Percentiles rank a stretch among this genome's conserved stretches.
Conservation (phyloP, 139 green algal genomes). For the Desmodesmus armatus region DNA sequence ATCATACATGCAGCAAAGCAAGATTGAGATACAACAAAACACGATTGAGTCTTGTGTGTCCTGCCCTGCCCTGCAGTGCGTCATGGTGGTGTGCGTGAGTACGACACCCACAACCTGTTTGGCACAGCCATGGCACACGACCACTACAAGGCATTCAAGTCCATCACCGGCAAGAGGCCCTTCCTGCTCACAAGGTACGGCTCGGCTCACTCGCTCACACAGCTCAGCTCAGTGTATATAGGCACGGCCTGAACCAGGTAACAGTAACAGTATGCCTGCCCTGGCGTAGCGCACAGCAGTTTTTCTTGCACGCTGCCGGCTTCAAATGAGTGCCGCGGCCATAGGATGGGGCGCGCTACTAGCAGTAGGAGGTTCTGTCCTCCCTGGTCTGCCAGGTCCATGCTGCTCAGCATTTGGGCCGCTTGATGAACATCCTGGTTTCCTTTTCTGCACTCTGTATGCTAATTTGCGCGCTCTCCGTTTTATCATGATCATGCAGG, state of each 20-base stretch:
- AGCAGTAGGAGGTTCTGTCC: neutral
- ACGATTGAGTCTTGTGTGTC: neutral
- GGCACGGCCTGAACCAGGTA: neutral
- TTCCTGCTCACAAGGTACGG: conserved; percentile 61
- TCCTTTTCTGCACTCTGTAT: too few relatives aligned
- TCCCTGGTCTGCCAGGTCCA: too few relatives aligned
- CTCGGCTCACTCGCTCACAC: too few relatives aligned
- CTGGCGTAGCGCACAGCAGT: too few relatives aligned
- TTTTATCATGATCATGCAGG: conserved; percentile 4
- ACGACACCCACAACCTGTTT: conserved; percentile 69
- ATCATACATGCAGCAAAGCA: too few relatives aligned
- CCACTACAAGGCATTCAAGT: conserved; percentile 16
- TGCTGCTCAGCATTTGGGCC: too few relatives aligned
- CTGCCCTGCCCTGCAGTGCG: conserved; percentile 3
- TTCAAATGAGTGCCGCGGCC: too few relatives aligned
- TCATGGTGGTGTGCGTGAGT: conserved; percentile 42
- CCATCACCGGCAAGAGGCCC: conserved; percentile 46
- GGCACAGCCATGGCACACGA: conserved; percentile 41
- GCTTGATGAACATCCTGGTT: too few relatives aligned
- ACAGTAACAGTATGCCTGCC: neutral
- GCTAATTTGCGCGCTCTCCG: too few relatives aligned
- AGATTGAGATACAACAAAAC: too few relatives aligned
- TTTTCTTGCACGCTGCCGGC: neutral
- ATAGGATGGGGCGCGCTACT: too few relatives aligned
- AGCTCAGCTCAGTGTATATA: too few relatives aligned